phyloP scores from a whole-genome alignment of 2,329 filamentous ascomycete species.

The Pseudopyricularia javanii region DNA sequence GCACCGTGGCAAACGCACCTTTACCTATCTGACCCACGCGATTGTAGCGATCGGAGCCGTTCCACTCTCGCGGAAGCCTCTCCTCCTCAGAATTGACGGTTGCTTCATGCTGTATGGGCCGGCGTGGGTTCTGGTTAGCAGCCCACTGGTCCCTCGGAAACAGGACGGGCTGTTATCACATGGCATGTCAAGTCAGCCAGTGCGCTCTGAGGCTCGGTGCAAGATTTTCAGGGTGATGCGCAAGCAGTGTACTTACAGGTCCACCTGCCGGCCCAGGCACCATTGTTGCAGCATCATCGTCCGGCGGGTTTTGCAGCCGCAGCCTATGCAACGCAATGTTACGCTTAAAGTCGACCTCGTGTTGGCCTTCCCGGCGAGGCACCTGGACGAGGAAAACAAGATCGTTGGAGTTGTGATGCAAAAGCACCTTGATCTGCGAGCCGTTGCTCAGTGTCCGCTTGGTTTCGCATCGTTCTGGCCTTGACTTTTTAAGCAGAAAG shows the following conservation, averaged over 20 bases:
- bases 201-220: neutral
- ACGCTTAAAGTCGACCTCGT: slow-evolving; percentile 50
- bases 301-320: slow-evolving; percentile 17
- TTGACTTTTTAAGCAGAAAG: slow-evolving; percentile 39
- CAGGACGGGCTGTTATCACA: slow-evolving; percentile 12
- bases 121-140: slow-evolving; percentile 2
- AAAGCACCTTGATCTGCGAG: slow-evolving; percentile 58
- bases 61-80: slow-evolving; percentile 54
- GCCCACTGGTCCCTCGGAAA: slow-evolving; percentile 9
- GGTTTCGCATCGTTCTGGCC: slow-evolving; percentile 12
- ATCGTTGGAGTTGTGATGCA: slow-evolving; percentile 39
- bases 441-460: slow-evolving; percentile 59
- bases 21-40: slow-evolving; percentile 73
- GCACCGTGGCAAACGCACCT: slow-evolving; percentile 89
- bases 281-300: slow-evolving; percentile 29
- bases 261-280: slow-evolving; percentile 29
- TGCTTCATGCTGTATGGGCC: neutral
- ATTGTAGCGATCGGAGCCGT: slow-evolving; percentile 75
- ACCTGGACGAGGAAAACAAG: slow-evolving; percentile 79
- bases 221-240: neutral
- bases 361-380: slow-evolving; percentile 57
- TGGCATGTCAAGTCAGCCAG: neutral
- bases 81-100: slow-evolving; percentile 7
- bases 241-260: slow-evolving; percentile 21
- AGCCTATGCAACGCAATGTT: slow-evolving; percentile 59